These are phyloP conservation scores for Ceratobasidium sp. DNA, from an alignment of 1,284 basidiomycete species.

Conservation along the genomic window DNA sequence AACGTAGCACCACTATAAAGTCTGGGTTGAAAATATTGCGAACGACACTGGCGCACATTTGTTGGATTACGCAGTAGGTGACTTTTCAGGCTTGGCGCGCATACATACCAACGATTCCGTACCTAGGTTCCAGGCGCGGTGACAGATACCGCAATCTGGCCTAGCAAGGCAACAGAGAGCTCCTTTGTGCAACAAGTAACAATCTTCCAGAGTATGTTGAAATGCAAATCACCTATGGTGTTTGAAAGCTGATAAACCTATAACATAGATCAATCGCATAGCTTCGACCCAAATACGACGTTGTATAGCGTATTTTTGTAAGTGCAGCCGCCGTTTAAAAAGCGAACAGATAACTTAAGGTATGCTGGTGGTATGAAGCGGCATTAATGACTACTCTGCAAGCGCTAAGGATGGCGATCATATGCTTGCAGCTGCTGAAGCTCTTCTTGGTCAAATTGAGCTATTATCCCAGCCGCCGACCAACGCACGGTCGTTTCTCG, in stretches of 20 bases:
- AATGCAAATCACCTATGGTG: neutral
- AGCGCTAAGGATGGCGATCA: conserved; percentile 26
- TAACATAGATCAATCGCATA: conserved; percentile 22
- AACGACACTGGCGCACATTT: conserved; percentile 22
- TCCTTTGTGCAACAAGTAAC: conserved; percentile 33
- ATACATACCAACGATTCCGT: neutral
- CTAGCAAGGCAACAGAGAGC: conserved; percentile 34
- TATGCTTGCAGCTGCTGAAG: conserved; percentile 34
- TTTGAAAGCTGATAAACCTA: neutral
- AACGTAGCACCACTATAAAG: neutral
- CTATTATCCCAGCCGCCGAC: conserved; percentile 14
- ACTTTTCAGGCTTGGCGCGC: neutral
- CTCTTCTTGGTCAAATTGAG: conserved; percentile 17
- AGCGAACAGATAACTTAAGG: too few species aligned
- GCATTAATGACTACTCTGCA: conserved; percentile 32
- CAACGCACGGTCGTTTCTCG: conserved; percentile 30
- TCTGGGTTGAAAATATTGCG: conserved; percentile 37
- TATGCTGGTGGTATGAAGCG: neutral
- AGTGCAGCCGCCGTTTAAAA: too few species aligned
- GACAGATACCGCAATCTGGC: conserved; percentile 34
- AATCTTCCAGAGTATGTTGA: conserved; percentile 22
- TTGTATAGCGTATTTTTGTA: conserved; percentile 39
- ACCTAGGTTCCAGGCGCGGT: conserved; percentile 36
- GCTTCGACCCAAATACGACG: conserved; percentile 24
- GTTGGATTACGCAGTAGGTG: conserved; percentile 27